Percentiles rank a stretch among this genome's conserved stretches.
These are phyloP conservation scores for Malus hybrid DNA, from an alignment of 331 rosid genomes.

Conservation along the genomic window DNA sequence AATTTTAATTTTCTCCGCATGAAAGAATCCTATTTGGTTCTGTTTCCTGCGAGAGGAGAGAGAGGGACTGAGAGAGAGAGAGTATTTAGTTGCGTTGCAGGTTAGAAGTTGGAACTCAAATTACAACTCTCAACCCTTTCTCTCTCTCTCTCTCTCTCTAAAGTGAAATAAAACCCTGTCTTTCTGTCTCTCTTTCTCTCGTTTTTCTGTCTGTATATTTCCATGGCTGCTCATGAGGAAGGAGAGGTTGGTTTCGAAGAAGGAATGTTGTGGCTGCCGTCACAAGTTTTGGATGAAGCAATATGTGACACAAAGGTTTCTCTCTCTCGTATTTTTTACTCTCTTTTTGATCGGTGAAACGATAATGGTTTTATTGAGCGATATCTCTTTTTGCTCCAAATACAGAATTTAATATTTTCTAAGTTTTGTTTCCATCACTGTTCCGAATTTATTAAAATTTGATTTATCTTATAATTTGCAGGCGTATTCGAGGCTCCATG, in stretches of 20 bases:
- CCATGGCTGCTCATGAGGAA: slow-evolving; percentile 26
- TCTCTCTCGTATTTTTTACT: neutral
- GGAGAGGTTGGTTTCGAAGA: slow-evolving; percentile 46
- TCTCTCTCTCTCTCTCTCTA: neutral
- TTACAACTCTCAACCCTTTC: slow-evolving; percentile 9
- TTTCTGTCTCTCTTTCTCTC: neutral
- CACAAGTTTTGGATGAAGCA: slow-evolving; percentile 46
- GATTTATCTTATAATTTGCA: slow-evolving; percentile 1
- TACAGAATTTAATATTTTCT: neutral
- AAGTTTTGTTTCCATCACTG: neutral
- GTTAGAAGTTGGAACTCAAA: slow-evolving; percentile 50
- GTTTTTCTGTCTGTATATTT: neutral
- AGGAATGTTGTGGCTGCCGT: slow-evolving; percentile 56
- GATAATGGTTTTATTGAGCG: neutral
- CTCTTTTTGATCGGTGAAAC: neutral
- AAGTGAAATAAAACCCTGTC: slow-evolving; percentile 1
- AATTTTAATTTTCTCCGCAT: neutral
- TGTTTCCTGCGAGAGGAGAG: neutral
- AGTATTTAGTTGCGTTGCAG: slow-evolving; percentile 55
- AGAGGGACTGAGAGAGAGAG: neutral
- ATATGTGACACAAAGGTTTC: slow-evolving; percentile 33
- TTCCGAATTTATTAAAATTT: neutral
- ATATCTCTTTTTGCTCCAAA: neutral
- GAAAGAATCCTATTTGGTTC: neutral
- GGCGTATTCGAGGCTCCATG: slow-evolving; percentile 17